These are phyloP conservation scores for Apiospora kogelbergensis DNA, from an alignment of 2,329 filamentous ascomycete genomes.

Conservation along the genomic window DNA sequence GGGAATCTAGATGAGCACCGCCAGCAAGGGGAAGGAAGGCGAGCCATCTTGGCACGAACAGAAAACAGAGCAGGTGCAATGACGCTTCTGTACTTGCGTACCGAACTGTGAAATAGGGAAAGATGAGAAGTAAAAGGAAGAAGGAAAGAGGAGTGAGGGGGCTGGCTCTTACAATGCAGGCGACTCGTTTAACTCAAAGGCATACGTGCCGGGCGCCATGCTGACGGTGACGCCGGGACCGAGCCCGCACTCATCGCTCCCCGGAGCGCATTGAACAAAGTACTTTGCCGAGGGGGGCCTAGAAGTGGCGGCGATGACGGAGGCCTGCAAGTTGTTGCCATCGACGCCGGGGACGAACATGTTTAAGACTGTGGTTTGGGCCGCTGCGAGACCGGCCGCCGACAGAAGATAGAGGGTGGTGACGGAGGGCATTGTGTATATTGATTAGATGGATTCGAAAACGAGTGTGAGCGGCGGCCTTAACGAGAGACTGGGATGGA, in stretches of 20 bases:
- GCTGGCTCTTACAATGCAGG: constrained; percentile 11
- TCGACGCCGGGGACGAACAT: constrained; percentile 12
- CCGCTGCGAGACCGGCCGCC: constrained; percentile 7
- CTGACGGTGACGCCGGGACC: constrained; percentile 12
- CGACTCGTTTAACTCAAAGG: not conserved
- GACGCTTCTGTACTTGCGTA: no score
- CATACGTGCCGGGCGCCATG: constrained; percentile 13
- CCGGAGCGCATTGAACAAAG: constrained; percentile 11
- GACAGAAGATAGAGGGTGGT: not conserved
- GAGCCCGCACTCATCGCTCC: constrained; percentile 7
- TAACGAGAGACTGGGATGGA: not conserved
- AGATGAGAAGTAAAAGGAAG: not conserved
- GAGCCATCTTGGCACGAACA: no score
- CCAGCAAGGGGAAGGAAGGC: no score
- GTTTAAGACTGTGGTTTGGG: constrained; percentile 2
- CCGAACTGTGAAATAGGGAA: not conserved
- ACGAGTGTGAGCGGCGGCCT: not conserved
- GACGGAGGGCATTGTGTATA: not conserved
- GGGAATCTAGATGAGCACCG: not conserved
- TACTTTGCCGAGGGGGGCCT: constrained; percentile 8
- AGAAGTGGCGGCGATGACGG: constrained; percentile 9
- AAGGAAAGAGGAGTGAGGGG: not conserved
- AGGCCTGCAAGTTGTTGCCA: not conserved
- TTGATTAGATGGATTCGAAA: not conserved
- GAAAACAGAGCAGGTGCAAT: not conserved